Base-by-base conservation (phyloP, 148 eudicot species). In the Fagopyrum esculentum region DNA sequence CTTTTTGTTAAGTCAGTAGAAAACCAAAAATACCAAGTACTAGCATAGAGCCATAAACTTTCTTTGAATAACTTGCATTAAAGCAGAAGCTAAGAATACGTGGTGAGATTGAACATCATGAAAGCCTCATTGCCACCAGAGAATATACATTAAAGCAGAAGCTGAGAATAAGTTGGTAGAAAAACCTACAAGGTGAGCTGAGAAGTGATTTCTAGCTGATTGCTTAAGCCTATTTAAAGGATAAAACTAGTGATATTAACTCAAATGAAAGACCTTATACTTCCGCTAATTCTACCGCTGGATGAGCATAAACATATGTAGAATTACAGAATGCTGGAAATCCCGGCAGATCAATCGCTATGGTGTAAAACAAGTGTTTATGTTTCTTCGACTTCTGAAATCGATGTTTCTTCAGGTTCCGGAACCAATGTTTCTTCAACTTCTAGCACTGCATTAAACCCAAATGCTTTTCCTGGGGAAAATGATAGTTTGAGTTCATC, bases 371-470 rank as follows among this genome's bases (percentile, higher is more conserved):
- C 12, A 49, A 8, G 44, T 26, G 57, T 55, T 55, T 55, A 55
- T 55, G 59, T 16, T 55, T 30, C 61, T 30, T 63, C 69, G 1
- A 35, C 40, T 35, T 35, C 40, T 2, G 40, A 35, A 1, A 35
- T 35, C 3, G 40, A 2, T 35, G 40, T 35, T 35, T 35, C 40
- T 35, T 35, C 40, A 1, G 40, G 40, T 35, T 35, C 40, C 1
- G 40, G 2, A 35, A 35, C 3, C 40, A 35, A 35, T 19, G 63
- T 22, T 57, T 57, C 63, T 57, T 78, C 88, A 71, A 93, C 85
- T 78, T 91, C 92, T 45, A 91, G 51, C 19, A 78, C 90, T 55
- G 86, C 97, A 75, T 88, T 84, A 77, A 93, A 93, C 61, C 97
- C 91, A 77, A 89, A 93, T 45, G 83, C 88, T 26, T 80, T 88